Conservation (phyloP, 352 stramenopile genomes). For the Phytophthora fragariae region DNA sequence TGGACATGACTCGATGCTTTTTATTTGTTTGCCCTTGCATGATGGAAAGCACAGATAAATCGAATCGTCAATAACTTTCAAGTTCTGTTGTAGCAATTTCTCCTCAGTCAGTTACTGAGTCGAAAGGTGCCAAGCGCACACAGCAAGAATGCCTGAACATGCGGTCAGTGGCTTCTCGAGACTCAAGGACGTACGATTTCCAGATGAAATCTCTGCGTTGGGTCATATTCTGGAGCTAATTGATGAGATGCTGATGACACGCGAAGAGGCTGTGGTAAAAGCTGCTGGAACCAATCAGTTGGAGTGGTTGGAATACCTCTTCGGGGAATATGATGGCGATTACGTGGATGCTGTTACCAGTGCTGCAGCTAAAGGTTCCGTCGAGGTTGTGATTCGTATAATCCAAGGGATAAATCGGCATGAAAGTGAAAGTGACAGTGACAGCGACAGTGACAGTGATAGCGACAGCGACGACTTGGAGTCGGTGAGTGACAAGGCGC, state of each 20-base stretch:
- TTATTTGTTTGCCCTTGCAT: no score
- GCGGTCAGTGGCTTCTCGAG: background rate
- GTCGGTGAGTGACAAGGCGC: background rate
- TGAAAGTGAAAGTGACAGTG: background rate
- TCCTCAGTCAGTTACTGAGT: no score
- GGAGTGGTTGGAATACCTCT: conserved; percentile 1
- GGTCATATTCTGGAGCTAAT: conserved; percentile 10
- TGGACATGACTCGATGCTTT: no score
- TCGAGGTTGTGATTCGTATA: background rate
- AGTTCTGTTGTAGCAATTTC: no score
- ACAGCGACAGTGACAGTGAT: background rate
- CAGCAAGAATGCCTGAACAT: background rate
- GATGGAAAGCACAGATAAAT: no score
- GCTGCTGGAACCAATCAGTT: background rate
- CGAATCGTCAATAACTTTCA: no score
- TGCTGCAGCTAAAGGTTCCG: background rate
- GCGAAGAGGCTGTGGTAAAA: conserved; percentile 7
- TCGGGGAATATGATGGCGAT: background rate
- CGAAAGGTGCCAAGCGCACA: no score
- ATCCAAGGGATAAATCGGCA: background rate
- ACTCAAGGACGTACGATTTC: conserved; percentile 2
- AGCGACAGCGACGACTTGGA: background rate
- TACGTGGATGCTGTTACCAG: background rate
- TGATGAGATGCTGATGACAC: conserved; percentile 5
- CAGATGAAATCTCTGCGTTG: background rate